phyloP scores from a whole-genome alignment of 345 rosid species.

The Aquilaria sinensis region DNA sequence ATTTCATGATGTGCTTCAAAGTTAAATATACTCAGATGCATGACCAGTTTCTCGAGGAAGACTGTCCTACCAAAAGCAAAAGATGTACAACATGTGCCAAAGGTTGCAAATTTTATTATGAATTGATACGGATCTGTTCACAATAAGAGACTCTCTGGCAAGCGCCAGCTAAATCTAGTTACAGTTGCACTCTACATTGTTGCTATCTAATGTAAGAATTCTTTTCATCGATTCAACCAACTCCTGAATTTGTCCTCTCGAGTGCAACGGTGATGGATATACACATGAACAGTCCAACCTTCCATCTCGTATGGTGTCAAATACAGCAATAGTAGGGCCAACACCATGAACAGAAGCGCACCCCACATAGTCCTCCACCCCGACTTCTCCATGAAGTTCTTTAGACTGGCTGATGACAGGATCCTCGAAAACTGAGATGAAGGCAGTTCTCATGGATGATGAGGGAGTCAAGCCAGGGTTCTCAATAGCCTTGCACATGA shows the following conservation, averaged over 20 bases:
- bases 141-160: background rate
- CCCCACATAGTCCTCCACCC: constrained; percentile 51
- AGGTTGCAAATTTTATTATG: no score
- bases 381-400: constrained; percentile 19
- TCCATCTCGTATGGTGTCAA: constrained; percentile 60
- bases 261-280: constrained; percentile 73
- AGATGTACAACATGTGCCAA: no score
- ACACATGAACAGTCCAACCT: constrained; percentile 55
- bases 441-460: constrained; percentile 50
- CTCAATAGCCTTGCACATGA: constrained; percentile 79
- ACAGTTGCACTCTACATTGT: background rate
- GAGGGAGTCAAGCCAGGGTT: constrained; percentile 74
- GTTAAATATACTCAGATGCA: no score
- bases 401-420: constrained; percentile 31
- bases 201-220: constrained; percentile 33
- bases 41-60: no score
- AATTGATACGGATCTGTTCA: background rate
- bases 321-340: constrained; percentile 60
- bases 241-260: constrained; percentile 61
- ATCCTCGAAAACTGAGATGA: constrained; percentile 70
- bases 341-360: constrained; percentile 71
- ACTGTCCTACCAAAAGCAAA: no score
- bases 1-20: no score
- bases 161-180: background rate
- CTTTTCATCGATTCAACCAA: constrained; percentile 45